Base-by-base conservation (phyloP, 495 filamentous ascomycete species). In the Podospora appendiculata region DNA sequence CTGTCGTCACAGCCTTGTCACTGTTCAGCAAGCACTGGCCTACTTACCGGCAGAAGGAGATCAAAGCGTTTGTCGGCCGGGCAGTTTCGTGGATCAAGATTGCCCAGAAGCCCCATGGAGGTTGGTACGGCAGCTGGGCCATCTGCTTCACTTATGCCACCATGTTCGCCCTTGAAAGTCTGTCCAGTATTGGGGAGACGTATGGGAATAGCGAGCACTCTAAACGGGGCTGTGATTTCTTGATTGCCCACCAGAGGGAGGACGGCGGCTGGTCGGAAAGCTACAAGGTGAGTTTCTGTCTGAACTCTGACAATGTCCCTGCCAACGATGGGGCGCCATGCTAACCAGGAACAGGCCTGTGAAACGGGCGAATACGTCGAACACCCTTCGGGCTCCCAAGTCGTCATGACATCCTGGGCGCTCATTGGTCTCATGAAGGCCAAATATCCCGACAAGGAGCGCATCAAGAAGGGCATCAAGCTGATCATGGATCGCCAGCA, bases 241-340 rank as follows among this genome's bases (percentile, higher is more conserved):
- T 98, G 38, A 58, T 97, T 33, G 79, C 79, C 10, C 86, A 87
- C 55, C 93, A 96, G 66, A 80, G 82, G 59, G 82, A 77, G 4
- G 93, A 98, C 61, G 93, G 92, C 16, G 93, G 94, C 19, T 98
- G 93, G 93, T 95, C 93, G 8, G 94, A 98, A 68, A 91, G 85
- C 41, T 98, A 96, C 64, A 80, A 80, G 60, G 88, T 85, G 68
- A 79, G 86, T 6, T 18, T 9, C 66, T 8, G 12, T 33, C n/a
- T 45, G 38, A n/a, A 17, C 8, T 19, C 8, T 14, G 14, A 38
- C 9, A 1, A 32, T 18, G 10, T 1, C 11, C 18, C 11, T 16
- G n/a, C 18, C 8, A 38, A 45, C 17, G 11, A 13, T 38, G 2
- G 2, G 1, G 36, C 10, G 13, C 36, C 3, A 2, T 38, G n/a